phyloP scores from a whole-genome alignment of 2,329 filamentous ascomycete species.

The Epichloe hybrida region DNA sequence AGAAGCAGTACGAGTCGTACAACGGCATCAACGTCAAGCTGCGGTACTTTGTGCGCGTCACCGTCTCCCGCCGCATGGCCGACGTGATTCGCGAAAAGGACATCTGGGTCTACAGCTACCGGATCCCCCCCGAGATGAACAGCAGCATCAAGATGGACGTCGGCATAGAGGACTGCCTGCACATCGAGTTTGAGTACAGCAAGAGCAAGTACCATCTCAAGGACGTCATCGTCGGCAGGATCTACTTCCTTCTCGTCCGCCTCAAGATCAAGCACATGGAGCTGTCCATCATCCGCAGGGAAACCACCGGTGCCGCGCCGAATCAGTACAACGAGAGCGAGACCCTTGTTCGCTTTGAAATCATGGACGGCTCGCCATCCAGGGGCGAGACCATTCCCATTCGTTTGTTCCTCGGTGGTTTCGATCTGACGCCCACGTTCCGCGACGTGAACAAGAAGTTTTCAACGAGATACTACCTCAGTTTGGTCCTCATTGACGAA shows the following conservation, averaged over 20 bases:
- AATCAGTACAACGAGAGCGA: conserved; percentile 99
- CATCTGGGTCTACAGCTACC: conserved; percentile 98
- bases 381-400: conserved; percentile 93
- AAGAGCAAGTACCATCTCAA: conserved; percentile 99
- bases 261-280: conserved; percentile 99
- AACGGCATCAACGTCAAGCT: conserved; percentile 99
- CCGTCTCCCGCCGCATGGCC: conserved; percentile 90
- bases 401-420: conserved; percentile 88
- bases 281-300: conserved; percentile 92
- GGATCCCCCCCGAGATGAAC: conserved; percentile 96
- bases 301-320: conserved; percentile 89
- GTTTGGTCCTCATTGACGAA: conserved; percentile 89
- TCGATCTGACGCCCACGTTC: conserved; percentile 95
- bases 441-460: conserved; percentile 99
- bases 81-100: conserved; percentile 98
- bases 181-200: conserved; percentile 99
- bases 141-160: conserved; percentile 99
- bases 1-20: conserved; percentile 99
- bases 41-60: conserved; percentile 95
- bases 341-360: conserved; percentile 95
- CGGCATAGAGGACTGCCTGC: conserved; percentile 95
- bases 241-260: conserved; percentile 93
- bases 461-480: conserved; percentile 94
- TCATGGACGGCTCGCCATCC: conserved; percentile 98
- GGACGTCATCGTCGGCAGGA: conserved; percentile 95